Percentiles rank a stretch among this genome's conserved stretches.
phyloP scores from a whole-genome alignment of 2,329 filamentous ascomycete genomes.

The Cytospora schulzeri region DNA sequence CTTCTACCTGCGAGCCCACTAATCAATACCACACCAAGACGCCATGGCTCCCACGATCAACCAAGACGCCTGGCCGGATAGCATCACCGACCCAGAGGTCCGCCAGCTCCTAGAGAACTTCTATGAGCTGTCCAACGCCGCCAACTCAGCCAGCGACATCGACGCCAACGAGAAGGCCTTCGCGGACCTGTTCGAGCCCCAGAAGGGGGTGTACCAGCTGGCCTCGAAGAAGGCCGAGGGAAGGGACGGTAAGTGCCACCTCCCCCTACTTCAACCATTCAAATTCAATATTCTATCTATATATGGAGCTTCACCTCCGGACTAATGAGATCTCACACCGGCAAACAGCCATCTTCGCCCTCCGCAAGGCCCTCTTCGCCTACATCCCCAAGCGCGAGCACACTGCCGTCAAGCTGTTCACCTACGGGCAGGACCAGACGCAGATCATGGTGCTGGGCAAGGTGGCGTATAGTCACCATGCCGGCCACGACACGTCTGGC shows the following conservation, averaged over 20 bases:
- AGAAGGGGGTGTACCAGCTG: conserved; percentile 1
- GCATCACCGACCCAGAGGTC: not conserved
- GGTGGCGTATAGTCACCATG: conserved; percentile 1
- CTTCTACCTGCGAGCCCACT: not conserved
- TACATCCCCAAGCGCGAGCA: conserved; percentile 2
- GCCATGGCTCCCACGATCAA: not conserved
- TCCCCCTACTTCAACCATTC: not conserved
- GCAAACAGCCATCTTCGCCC: not conserved
- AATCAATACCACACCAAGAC: too few relatives aligned
- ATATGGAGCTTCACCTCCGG: not conserved
- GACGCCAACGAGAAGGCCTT: not conserved
- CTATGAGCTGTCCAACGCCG: conserved; percentile 2
- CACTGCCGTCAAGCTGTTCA: not conserved
- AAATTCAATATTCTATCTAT: not conserved
- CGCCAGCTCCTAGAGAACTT: conserved; percentile 4
- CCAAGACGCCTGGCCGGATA: not conserved
- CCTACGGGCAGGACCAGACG: conserved; percentile 1
- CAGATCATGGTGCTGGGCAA: conserved; percentile 1
- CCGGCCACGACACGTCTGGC: not conserved
- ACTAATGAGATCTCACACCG: not conserved
- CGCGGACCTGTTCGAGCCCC: not conserved
- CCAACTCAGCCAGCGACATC: not conserved
- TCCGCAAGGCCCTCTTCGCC: conserved; percentile 3
- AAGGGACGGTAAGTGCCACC: not conserved
- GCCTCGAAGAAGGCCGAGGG: conserved; percentile 4